phyloP scores from a whole-genome alignment of 495 filamentous ascomycete species.

The Melanomma pulvis-pyrius region DNA sequence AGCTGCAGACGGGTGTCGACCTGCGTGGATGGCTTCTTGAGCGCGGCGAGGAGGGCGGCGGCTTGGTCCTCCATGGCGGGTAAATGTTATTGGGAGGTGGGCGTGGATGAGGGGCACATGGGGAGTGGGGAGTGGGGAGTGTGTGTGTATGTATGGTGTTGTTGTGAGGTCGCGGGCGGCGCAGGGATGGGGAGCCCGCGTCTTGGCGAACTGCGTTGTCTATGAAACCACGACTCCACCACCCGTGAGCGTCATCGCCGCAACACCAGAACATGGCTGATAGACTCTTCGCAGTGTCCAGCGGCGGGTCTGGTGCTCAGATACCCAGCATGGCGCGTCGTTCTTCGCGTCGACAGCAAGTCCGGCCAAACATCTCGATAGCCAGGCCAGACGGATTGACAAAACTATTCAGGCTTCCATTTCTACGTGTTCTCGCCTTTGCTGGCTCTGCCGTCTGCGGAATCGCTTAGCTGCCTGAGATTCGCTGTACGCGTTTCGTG shows the following conservation, averaged over 20 bases:
- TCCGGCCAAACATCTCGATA: neutral
- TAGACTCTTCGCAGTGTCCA: neutral
- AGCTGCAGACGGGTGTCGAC: constrained; percentile 72
- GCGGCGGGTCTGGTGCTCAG: too few species aligned
- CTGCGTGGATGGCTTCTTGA: constrained; percentile 67
- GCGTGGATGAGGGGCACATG: constrained; percentile 19
- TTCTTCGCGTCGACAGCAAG: neutral
- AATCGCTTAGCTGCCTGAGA: neutral
- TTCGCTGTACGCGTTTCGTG: neutral
- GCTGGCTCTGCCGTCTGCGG: neutral
- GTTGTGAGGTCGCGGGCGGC: neutral
- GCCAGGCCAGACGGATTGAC: neutral
- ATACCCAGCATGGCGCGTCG: too few species aligned
- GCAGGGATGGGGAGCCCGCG: neutral
- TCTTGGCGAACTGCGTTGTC: neutral
- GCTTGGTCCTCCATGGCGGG: constrained; percentile 61
- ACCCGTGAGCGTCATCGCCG: neutral
- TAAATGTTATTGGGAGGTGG: constrained; percentile 30
- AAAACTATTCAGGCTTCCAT: neutral
- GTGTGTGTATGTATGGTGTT: constrained; percentile 6
- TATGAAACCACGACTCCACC: neutral
- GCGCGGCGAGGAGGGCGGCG: constrained; percentile 63
- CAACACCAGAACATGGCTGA: neutral
- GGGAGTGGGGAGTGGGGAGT: constrained; percentile 9
- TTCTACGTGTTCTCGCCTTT: neutral